Evolutionary conservation across 345 rosid species (phyloP).

Genomic region (Dovyalis caffra): DNA sequence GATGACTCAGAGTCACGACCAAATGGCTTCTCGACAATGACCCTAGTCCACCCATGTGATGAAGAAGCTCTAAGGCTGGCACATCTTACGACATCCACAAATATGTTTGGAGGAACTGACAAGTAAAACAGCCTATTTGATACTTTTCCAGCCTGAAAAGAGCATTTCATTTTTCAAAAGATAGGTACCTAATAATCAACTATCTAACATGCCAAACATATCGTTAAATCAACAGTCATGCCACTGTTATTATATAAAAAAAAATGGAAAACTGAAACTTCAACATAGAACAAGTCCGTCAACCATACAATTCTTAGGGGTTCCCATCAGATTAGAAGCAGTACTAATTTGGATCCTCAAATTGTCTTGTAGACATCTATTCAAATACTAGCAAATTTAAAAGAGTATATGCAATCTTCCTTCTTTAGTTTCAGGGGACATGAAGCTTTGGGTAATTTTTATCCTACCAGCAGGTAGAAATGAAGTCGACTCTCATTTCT

Average conservation of each 20-base stretch:
- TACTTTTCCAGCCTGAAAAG: conserved; percentile 58
- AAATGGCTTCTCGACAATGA: conserved; percentile 91
- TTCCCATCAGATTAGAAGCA: too few species aligned
- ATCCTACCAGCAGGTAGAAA: too few species aligned
- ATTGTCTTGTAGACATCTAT: too few species aligned
- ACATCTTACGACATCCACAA: conserved; percentile 77
- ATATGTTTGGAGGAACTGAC: conserved; percentile 84
- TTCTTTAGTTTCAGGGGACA: too few species aligned
- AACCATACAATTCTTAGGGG: too few species aligned
- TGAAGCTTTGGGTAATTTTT: too few species aligned
- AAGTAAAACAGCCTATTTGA: conserved; percentile 81
- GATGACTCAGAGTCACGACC: conserved; percentile 87
- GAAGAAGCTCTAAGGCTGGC: conserved; percentile 79
- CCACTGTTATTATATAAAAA: not conserved
- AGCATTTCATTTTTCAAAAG: not conserved
- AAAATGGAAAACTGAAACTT: too few species aligned
- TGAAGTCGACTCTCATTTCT: not conserved
- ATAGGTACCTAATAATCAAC: not conserved
- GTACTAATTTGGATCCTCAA: too few species aligned
- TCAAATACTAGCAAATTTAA: too few species aligned
- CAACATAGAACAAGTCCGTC: too few species aligned
- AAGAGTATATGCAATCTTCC: too few species aligned
- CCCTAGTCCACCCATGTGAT: conserved; percentile 75
- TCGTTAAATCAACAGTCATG: not conserved
- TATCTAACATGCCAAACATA: not conserved